phyloP scores from a whole-genome alignment of 2,329 filamentous ascomycete genomes.

The Colletotrichum sp. region DNA sequence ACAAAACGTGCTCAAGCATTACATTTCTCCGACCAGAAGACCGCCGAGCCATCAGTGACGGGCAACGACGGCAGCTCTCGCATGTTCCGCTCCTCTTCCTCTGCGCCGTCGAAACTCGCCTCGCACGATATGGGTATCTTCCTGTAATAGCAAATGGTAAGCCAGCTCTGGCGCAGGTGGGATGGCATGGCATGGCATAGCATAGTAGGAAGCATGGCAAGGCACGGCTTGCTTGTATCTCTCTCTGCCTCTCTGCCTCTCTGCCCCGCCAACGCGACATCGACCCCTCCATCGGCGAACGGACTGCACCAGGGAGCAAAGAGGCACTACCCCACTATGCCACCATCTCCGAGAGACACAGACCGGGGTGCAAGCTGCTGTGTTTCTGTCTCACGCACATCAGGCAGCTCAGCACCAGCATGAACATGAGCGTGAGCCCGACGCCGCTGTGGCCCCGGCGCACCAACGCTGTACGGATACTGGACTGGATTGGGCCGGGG shows the following conservation, averaged over 20 bases:
- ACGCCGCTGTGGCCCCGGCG: background rate
- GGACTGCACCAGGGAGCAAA: conserved; percentile 1
- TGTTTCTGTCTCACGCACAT: conserved; percentile 2
- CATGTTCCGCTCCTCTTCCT: background rate
- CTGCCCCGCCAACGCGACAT: conserved; percentile 14
- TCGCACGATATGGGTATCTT: conserved; percentile 9
- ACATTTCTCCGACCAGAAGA: background rate
- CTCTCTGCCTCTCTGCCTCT: background rate
- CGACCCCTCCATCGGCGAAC: conserved; percentile 10
- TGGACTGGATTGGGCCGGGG: background rate
- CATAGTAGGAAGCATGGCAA: conserved; percentile 24
- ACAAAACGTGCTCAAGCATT: background rate
- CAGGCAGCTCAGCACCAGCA: background rate
- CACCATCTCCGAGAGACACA: conserved; percentile 15
- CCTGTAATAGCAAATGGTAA: conserved; percentile 30
- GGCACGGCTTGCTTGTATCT: background rate
- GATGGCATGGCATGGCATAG: background rate
- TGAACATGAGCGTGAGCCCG: background rate
- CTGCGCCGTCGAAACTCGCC: background rate
- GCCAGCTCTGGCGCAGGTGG: conserved; percentile 28
- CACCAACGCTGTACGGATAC: background rate
- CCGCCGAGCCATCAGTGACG: background rate
- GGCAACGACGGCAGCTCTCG: background rate
- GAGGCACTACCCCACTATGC: conserved; percentile 25
- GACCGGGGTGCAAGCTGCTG: conserved; percentile 5